Conservation (phyloP, 2,329 filamentous ascomycete species). For the Alternaria sp. region DNA sequence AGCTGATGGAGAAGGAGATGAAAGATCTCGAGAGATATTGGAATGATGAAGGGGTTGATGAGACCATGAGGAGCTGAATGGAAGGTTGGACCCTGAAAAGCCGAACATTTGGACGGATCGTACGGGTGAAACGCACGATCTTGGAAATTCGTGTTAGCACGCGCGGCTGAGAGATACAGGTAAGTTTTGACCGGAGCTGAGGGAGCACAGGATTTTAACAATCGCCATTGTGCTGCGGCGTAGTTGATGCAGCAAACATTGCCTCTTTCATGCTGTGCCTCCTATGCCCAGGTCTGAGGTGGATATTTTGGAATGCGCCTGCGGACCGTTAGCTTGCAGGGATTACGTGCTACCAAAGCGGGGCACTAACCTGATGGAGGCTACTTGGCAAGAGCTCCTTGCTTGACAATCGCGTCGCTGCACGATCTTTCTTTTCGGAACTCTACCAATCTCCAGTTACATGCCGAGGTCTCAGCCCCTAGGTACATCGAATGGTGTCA, state of each 20-base stretch:
- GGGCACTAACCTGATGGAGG: not conserved
- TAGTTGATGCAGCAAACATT: not conserved
- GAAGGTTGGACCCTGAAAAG: not conserved
- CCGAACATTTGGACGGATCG: not conserved
- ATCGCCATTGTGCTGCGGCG: not conserved
- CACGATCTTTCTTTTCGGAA: not conserved
- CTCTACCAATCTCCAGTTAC: not conserved
- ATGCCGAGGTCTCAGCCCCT: not conserved
- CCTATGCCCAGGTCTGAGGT: not conserved
- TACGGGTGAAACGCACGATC: not conserved
- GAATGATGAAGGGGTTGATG: not conserved
- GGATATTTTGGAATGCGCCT: not conserved
- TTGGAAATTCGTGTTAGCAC: not conserved
- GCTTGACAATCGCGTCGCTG: not conserved
- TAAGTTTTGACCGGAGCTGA: not conserved
- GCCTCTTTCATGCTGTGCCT: not conserved
- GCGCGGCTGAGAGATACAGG: not conserved
- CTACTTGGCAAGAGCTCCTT: not conserved
- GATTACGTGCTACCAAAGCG: not conserved
- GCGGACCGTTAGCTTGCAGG: not conserved
- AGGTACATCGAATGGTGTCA: not conserved
- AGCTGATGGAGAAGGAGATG: not conserved
- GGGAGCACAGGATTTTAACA: not conserved
- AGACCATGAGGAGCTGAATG: not conserved
- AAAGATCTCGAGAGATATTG: not conserved